Evolutionary conservation across 257 asterid genomes (phyloP).

Genomic region (Phtheirospermum japonicum): DNA sequence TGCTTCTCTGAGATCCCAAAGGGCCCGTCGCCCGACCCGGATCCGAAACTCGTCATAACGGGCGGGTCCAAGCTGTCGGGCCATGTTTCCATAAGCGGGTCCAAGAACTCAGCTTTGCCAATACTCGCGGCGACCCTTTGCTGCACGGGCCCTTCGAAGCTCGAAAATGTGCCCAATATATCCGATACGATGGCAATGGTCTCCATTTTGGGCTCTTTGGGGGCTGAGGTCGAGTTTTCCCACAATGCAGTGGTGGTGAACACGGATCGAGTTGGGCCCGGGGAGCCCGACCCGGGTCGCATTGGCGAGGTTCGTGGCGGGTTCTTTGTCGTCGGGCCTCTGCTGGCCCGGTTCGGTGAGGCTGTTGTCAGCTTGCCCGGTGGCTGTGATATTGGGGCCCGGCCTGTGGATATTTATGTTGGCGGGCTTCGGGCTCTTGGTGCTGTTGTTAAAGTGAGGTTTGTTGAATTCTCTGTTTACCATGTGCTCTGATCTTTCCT

Average conservation of each 20-base stretch:
- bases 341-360: conserved; percentile 42
- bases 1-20: background rate
- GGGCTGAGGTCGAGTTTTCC: conserved; percentile 32
- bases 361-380: conserved; percentile 40
- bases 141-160: conserved; percentile 32
- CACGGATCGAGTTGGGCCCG: conserved; percentile 22
- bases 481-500: no score
- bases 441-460: conserved; percentile 45
- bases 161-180: conserved; percentile 33
- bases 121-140: conserved; percentile 45
- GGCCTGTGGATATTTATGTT: conserved; percentile 39
- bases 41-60: conserved; percentile 29
- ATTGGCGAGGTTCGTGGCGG: conserved; percentile 36
- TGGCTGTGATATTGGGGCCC: conserved; percentile 47
- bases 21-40: background rate
- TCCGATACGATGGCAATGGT: conserved; percentile 38
- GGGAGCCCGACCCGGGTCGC: conserved; percentile 35
- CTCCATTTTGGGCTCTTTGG: conserved; percentile 36
- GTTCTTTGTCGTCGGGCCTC: conserved; percentile 42
- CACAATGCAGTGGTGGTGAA: conserved; percentile 23
- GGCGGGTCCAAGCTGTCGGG: conserved; percentile 40
- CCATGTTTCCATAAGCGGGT: conserved; percentile 44
- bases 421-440: conserved; percentile 45
- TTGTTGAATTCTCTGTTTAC: conserved; percentile 1
- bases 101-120: conserved; percentile 43